Conservation (phyloP, 192 early-diverging fungal genomes). For the Allomyces macrogynus region DNA sequence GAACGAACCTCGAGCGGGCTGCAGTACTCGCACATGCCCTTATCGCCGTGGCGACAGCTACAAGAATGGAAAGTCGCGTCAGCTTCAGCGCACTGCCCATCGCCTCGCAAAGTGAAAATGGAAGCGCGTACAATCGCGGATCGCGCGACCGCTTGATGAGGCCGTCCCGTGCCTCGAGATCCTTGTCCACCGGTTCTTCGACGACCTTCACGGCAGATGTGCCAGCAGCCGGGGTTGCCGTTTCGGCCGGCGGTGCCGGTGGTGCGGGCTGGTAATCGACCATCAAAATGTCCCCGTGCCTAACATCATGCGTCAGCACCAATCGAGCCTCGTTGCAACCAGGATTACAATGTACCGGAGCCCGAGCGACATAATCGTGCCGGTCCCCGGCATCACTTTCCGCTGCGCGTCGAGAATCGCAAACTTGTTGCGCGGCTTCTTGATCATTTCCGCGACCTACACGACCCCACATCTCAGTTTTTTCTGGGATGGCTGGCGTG, state of each 20-base stretch:
- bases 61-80: not conserved
- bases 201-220: not conserved
- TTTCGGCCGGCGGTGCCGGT: slow-evolving; percentile 6
- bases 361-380: slow-evolving; percentile 4
- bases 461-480: slow-evolving; percentile 15
- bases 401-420: slow-evolving; percentile 1
- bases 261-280: slow-evolving; percentile 10
- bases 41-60: slow-evolving; percentile 55
- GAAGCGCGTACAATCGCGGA: slow-evolving; percentile 43
- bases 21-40: slow-evolving; percentile 88
- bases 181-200: slow-evolving; percentile 48
- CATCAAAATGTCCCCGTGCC: not conserved
- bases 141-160: slow-evolving; percentile 60
- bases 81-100: slow-evolving; percentile 18
- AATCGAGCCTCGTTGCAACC: too few species aligned
- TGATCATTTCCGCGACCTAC: slow-evolving; percentile 6
- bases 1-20: slow-evolving; percentile 52
- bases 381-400: not conserved
- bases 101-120: slow-evolving; percentile 12
- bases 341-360: slow-evolving; percentile 19
- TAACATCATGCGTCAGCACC: slow-evolving; percentile 8
- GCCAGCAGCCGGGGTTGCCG: slow-evolving; percentile 1
- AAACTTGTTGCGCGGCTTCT: too few species aligned
- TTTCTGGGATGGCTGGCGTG: slow-evolving; percentile 1
- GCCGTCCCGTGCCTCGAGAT: slow-evolving; percentile 61